These are phyloP conservation scores for Penicillium psychrosexuale DNA, from an alignment of 2,329 filamentous ascomycete species.

Conservation along the genomic window DNA sequence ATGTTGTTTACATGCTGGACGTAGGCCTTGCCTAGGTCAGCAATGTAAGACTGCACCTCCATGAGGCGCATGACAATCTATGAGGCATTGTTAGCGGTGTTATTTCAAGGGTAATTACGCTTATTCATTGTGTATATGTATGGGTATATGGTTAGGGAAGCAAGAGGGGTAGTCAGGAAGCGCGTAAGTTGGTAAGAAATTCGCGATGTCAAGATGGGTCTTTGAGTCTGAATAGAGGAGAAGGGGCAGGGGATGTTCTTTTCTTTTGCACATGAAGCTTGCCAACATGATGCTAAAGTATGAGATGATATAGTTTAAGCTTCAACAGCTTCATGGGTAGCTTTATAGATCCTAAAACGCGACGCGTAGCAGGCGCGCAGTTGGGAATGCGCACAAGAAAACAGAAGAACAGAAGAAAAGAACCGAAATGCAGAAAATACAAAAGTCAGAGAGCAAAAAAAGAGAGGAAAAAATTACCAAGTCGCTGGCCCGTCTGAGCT, in stretches of 20 bases:
- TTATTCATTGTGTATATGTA: slow-evolving; percentile 4
- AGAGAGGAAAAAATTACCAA: slow-evolving; percentile 59
- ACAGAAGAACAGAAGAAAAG: slow-evolving; percentile 3
- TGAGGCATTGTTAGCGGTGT: slow-evolving; percentile 25
- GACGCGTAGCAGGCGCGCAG: slow-evolving; percentile 20
- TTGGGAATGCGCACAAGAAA: slow-evolving; percentile 5
- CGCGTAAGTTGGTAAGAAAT: background rate
- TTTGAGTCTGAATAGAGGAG: background rate
- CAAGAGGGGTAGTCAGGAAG: background rate
- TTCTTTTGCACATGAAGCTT: background rate
- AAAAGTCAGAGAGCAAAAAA: background rate
- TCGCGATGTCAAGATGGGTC: background rate
- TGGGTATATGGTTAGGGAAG: background rate
- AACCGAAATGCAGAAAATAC: slow-evolving; percentile 14
- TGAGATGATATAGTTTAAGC: background rate
- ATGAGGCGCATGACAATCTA: slow-evolving; percentile 75
- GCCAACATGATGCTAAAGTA: background rate
- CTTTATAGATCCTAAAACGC: slow-evolving; percentile 12
- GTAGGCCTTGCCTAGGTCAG: slow-evolving; percentile 77
- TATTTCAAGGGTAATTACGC: slow-evolving; percentile 1
- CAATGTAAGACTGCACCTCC: slow-evolving; percentile 74
- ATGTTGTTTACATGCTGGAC: slow-evolving; percentile 84
- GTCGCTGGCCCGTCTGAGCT: slow-evolving; percentile 77
- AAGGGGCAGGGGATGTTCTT: background rate
- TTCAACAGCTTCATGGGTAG: slow-evolving; percentile 4